Percentiles rank a stretch among this genome's conserved stretches.
Evolutionary conservation across 2,329 filamentous ascomycete species (phyloP).

Genomic region (Cercospora beticola): DNA sequence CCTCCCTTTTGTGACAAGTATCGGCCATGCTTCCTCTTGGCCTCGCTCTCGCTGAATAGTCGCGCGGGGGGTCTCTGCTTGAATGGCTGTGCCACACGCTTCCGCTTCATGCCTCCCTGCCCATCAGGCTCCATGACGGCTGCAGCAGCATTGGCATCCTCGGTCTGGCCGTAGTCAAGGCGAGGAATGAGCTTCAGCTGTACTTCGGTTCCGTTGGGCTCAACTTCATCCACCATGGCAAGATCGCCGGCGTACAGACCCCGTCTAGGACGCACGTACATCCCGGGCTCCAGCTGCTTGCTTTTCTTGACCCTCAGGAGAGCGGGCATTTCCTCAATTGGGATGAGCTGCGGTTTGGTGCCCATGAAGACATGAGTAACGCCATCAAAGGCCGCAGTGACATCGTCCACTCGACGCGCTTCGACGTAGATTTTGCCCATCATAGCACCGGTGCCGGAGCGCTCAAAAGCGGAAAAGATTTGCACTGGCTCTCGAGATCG

Average conservation of each 20-base stretch:
- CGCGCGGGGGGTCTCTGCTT: constrained; percentile 78
- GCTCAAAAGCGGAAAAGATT: constrained; percentile 90
- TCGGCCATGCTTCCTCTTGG: constrained; percentile 78
- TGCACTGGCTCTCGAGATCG: constrained; percentile 76
- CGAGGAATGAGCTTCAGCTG: constrained; percentile 84
- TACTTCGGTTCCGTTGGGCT: constrained; percentile 87
- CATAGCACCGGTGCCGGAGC: constrained; percentile 71
- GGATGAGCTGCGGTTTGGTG: constrained; percentile 81
- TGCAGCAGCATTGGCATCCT: constrained; percentile 61
- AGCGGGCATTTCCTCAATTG: constrained; percentile 97
- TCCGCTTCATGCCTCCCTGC: constrained; percentile 64
- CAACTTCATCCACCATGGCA: constrained; percentile 87
- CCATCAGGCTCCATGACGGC: constrained; percentile 36
- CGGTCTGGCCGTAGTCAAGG: constrained; percentile 85
- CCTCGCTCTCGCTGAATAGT: constrained; percentile 89
- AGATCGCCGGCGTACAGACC: constrained; percentile 84
- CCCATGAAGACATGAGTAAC: constrained; percentile 88
- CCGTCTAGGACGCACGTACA: constrained; percentile 78
- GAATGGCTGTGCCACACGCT: constrained; percentile 53
- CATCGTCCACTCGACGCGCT: constrained; percentile 81
- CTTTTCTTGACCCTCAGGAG: constrained; percentile 88
- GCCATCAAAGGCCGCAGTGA: constrained; percentile 76
- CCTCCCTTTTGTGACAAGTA: constrained; percentile 52
- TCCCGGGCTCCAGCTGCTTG: constrained; percentile 77
- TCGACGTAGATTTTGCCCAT: constrained; percentile 95